phyloP scores from a whole-genome alignment of 2,329 filamentous ascomycete species.

The Arthrobotrys conoides region DNA sequence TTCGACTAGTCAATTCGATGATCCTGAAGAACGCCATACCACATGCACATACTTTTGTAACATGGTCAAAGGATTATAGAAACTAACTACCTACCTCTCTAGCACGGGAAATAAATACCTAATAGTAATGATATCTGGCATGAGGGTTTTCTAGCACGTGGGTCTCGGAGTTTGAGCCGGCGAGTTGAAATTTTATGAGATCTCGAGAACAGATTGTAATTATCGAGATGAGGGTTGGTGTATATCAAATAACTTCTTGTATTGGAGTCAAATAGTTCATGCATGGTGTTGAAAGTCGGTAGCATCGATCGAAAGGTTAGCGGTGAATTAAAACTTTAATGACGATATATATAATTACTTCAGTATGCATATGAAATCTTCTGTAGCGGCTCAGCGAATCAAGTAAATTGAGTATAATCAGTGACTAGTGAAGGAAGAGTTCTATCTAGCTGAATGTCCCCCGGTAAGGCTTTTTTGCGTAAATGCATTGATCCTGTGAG shows the following conservation, averaged over 20 bases:
- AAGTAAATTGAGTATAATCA: neutral
- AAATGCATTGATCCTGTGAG: slow-evolving; percentile 15
- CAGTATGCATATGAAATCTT: neutral
- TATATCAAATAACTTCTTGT: neutral
- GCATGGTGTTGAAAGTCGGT: neutral
- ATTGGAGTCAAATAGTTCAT: neutral
- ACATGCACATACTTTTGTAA: neutral
- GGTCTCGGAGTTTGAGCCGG: slow-evolving; percentile 7
- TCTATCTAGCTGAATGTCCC: neutral
- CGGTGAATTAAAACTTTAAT: neutral
- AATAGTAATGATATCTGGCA: neutral
- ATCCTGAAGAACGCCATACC: neutral
- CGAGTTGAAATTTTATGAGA: neutral
- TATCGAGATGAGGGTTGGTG: neutral
- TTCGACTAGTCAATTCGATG: neutral
- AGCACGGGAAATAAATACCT: neutral
- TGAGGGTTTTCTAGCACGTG: slow-evolving; percentile 1
- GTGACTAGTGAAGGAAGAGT: neutral
- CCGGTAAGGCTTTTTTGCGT: neutral
- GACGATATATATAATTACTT: no score
- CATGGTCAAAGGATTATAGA: neutral
- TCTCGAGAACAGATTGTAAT: slow-evolving; percentile 19
- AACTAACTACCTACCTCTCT: neutral
- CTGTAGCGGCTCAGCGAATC: neutral
- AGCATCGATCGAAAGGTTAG: neutral